phyloP scores from a whole-genome alignment of 1,139 yeast genomes.

The Eremothecium gossypii region DNA sequence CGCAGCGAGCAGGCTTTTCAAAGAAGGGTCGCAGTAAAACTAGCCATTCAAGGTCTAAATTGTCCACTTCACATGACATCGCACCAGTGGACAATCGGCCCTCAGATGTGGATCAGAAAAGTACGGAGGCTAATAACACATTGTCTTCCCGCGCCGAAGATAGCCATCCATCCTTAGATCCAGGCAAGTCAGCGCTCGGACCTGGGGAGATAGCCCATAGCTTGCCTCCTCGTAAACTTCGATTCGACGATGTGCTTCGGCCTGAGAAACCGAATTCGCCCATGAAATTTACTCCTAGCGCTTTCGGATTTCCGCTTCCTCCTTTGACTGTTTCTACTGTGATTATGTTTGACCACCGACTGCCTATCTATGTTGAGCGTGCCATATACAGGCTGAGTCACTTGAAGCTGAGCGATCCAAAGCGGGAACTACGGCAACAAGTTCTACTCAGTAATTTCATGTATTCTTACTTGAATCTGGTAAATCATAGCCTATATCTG shows the following conservation, averaged over 20 bases:
- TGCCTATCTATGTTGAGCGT: slow-evolving; percentile 90
- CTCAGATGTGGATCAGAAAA: too few species aligned
- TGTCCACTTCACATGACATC: too few species aligned
- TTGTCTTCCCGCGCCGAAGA: too few species aligned
- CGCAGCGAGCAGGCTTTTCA: too few species aligned
- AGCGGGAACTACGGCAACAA: slow-evolving; percentile 83
- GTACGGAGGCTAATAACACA: too few species aligned
- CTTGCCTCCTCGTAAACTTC: slow-evolving; percentile 29
- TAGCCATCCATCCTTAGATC: too few species aligned
- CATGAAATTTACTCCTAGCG: slow-evolving; percentile 67
- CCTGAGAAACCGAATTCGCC: slow-evolving; percentile 53
- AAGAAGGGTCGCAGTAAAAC: too few species aligned
- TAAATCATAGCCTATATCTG: slow-evolving; percentile 75
- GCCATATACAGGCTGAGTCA: slow-evolving; percentile 91
- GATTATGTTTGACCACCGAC: slow-evolving; percentile 72
- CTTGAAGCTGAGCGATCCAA: slow-evolving; percentile 86
- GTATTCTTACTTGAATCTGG: slow-evolving; percentile 92
- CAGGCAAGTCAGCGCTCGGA: slow-evolving; percentile 5
- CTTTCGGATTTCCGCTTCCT: slow-evolving; percentile 79
- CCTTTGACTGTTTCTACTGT: slow-evolving; percentile 68
- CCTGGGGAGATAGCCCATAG: slow-evolving; percentile 6
- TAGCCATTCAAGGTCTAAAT: too few species aligned
- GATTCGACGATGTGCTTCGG: slow-evolving; percentile 28
- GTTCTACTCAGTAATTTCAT: slow-evolving; percentile 88
- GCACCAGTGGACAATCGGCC: too few species aligned